Base-by-base conservation (phyloP, 208 protist species). In the Vickermania ingenoplastis region DNA sequence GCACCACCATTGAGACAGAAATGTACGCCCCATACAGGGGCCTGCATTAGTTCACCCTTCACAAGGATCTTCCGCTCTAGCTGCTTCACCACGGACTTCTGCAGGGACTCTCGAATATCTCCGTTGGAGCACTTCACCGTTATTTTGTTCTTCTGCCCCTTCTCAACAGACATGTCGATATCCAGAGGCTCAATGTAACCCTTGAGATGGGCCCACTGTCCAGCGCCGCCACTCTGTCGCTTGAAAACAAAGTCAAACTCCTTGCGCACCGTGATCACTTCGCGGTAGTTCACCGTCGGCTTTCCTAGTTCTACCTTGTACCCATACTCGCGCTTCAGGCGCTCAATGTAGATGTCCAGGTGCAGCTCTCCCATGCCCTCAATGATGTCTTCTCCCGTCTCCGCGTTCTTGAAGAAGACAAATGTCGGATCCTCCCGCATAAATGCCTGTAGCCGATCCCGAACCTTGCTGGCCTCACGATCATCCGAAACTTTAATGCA, bases 181-280 rank as follows among this genome's bases (percentile, higher is more conserved):
- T 73, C 53, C 41, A 97, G 77, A 31, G 90, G 82, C 75, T 94
- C 91, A 58, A 97, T 73, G 68, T 86, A 93, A 53, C 96, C 96
- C 68, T 96, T 95, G 28, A 98, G 67, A 45, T 97, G 92, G 3
- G 93, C 98, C 84, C 96, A 99, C 82, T 99, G 98, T 28, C 98
- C 98, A 5, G 94, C 75, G 64, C 98, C 98, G 78, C 98, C 98
- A 71, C 89, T 95, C 86, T 99, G 98, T 59, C 98, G 98, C 86
- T 99, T 99, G 79, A 99, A 98, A 28, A 96, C 89, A 75, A 98
- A 99, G 65, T 98, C 84, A 73, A 98, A 99, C 27, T 92, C 77
- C 55, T 94, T 85, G 24, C 76, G 52, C 57, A 84, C 71, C 4
- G 84, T 96, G 70, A 98, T 91, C 41, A 97, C 71, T 69, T 97